These are phyloP conservation scores for Coemansia sp. DNA, from an alignment of 192 early-diverging fungal genomes.

Conservation along the genomic window DNA sequence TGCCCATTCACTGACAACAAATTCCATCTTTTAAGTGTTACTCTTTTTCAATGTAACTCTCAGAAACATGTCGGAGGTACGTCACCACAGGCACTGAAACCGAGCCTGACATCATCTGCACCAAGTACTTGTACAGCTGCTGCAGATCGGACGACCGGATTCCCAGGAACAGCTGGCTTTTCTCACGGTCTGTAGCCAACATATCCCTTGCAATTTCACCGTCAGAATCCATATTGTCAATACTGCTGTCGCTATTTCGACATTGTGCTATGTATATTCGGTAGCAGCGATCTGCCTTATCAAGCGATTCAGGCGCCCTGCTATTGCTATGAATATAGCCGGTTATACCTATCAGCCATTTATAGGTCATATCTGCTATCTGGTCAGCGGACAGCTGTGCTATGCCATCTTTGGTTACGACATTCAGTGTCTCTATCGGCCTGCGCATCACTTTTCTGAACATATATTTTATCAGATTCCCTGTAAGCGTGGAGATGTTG, in stretches of 20 bases:
- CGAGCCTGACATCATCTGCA: constrained; percentile 9
- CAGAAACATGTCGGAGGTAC: constrained; percentile 1
- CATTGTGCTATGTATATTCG: constrained; percentile 13
- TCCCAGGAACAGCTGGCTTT: constrained; percentile 24
- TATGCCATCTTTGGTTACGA: constrained; percentile 14
- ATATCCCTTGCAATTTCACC: constrained; percentile 16
- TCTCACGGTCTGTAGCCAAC: constrained; percentile 6
- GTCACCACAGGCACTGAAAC: not conserved
- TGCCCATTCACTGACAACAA: too few species aligned
- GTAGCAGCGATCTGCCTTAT: constrained; percentile 16
- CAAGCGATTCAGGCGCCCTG: constrained; percentile 9
- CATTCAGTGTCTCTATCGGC: not conserved
- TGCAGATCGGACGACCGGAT: constrained; percentile 30
- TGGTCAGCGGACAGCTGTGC: not conserved
- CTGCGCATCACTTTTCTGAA: constrained; percentile 10
- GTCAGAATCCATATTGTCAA: not conserved
- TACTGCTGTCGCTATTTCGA: not conserved
- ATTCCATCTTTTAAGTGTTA: not conserved
- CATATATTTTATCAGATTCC: constrained; percentile 4
- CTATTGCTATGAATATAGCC: constrained; percentile 6
- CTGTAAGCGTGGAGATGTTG: not conserved
- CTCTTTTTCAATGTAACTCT: constrained; percentile 3
- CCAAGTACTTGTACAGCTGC: constrained; percentile 28
- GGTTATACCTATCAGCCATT: constrained; percentile 14
- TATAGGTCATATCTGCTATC: not conserved